Base-by-base conservation (phyloP, 768 basidiomycete species). In the Pilatotrama ljubarskyi region DNA sequence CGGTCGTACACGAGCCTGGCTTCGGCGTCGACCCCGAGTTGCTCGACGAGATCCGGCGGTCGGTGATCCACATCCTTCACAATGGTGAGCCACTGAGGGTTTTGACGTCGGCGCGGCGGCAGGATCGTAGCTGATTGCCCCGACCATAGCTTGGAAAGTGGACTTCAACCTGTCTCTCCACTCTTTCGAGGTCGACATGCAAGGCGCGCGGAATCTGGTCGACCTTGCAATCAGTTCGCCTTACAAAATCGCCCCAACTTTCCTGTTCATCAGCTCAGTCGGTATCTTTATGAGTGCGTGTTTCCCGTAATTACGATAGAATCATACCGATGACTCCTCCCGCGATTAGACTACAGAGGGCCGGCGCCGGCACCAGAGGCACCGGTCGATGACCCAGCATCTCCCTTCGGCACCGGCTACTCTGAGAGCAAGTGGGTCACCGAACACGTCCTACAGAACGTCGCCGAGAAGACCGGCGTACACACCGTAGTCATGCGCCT, bases 101-200 rank as follows among this genome's bases (percentile, higher is more conserved):
- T n/a, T n/a, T n/a, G n/a, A n/a, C n/a, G n/a, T n/a, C n/a, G n/a
- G n/a, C n/a, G n/a, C n/a, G n/a, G n/a, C n/a, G n/a, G n/a, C n/a
- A n/a, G n/a, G 8, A 17, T 8, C 7, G 3, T 54, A 10, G 25
- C 44, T 55, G 6, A 41, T 18, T 7, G 7, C 41, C 52, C 36
- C 58, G 7, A 7, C 2, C 22, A 8, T 36, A 65, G 78, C 75
- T 0, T 80, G 77, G 79, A 60, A 71, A 18, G 67, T 81, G 5
- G 70, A 82, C 51, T 80, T 80, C 62, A 80, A 81, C 46, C 55
- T 75, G 1, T 68, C 74, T 0, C 61, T 80, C 1, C 36, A 58
- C 0, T 78, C 78, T 1, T 79, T 75, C 60, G 76, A 79, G 42
- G 56, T 70, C 0, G 70, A 75, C 38, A 78, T 55, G 61, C 67